phyloP scores from a whole-genome alignment of 768 basidiomycete genomes.

The Russula sp. region DNA sequence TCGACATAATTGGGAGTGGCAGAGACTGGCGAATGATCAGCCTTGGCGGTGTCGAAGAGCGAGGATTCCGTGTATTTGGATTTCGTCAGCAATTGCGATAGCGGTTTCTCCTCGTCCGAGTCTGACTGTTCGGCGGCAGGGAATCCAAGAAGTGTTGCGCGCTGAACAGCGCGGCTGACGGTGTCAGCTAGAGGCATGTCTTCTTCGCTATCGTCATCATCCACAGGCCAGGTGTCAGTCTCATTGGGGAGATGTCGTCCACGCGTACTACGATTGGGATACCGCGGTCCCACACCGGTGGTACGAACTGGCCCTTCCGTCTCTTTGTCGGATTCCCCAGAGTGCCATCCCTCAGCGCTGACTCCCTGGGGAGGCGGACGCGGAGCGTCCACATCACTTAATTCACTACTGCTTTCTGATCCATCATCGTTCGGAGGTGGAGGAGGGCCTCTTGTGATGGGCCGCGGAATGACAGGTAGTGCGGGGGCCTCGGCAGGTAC shows the following conservation, averaged over 20 bases:
- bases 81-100: constrained; percentile 51
- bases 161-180: constrained; percentile 46
- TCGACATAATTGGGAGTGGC: background rate
- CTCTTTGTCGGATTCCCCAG: constrained; percentile 62
- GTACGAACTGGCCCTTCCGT: constrained; percentile 44
- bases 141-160: constrained; percentile 31
- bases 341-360: constrained; percentile 23
- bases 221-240: constrained; percentile 5
- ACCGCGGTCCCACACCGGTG: constrained; percentile 51
- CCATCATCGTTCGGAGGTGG: constrained; percentile 38
- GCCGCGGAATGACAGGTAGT: constrained; percentile 33
- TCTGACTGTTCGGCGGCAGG: constrained; percentile 32
- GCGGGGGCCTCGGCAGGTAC: constrained; percentile 24
- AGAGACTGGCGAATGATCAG: constrained; percentile 20
- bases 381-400: constrained; percentile 29
- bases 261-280: constrained; percentile 31
- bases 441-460: constrained; percentile 26
- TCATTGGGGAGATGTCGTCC: constrained; percentile 18
- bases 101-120: constrained; percentile 68
- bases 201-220: constrained; percentile 62
- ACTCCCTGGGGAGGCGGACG: background rate
- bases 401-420: constrained; percentile 48
- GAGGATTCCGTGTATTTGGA: constrained; percentile 33
- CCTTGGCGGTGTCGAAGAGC: constrained; percentile 36
- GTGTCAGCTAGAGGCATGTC: constrained; percentile 70